Evolutionary conservation across 75 land plant species (phyloP).

Genomic region (Chamaecyparis obtusa): DNA sequence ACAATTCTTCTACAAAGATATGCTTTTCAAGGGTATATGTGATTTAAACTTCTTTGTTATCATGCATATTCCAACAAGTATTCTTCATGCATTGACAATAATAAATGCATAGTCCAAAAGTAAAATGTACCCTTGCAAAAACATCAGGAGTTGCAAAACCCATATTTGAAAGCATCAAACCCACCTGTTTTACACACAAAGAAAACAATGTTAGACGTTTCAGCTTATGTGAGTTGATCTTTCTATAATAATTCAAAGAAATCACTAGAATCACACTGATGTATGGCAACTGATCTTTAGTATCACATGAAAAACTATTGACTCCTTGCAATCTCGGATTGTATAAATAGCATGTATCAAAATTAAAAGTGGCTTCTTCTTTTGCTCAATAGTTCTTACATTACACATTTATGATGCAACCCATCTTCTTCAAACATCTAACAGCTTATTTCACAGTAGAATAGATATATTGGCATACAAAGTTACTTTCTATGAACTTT

Average conservation of each 20-base stretch:
- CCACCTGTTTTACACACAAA: conserved; percentile 53
- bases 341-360: background rate
- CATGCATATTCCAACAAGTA: background rate
- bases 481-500: background rate
- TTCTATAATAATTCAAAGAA: background rate
- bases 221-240: background rate
- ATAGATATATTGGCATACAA: background rate
- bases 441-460: background rate
- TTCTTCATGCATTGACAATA: background rate
- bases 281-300: background rate
- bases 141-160: conserved; percentile 72
- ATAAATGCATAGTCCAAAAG: background rate
- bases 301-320: background rate
- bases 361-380: background rate
- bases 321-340: background rate
- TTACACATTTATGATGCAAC: background rate
- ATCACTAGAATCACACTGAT: background rate
- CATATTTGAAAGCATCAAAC: conserved; percentile 92
- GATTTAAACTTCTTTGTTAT: background rate
- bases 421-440: background rate
- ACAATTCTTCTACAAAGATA: background rate
- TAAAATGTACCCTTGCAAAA: conserved; percentile 59
- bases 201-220: background rate
- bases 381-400: background rate
- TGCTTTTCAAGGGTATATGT: background rate